A percentile compares a stretch with the other conserved stretches of the same genome.
These are phyloP conservation scores for Firmiana major DNA, from an alignment of 345 rosid genomes.

Conservation along the genomic window DNA sequence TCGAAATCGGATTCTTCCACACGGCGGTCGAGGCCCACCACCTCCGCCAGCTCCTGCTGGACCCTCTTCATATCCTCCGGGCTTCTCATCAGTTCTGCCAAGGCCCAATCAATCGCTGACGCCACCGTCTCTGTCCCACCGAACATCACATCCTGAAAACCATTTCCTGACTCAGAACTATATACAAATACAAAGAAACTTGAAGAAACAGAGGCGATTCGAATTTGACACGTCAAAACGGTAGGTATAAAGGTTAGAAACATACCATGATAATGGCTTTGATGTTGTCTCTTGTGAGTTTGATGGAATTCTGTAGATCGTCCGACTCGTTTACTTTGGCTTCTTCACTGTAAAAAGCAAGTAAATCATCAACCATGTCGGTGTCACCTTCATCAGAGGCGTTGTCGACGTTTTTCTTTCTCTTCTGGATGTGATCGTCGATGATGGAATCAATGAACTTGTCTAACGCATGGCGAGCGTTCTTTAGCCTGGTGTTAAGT, in stretches of 20 bases:
- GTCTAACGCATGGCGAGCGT: constrained; percentile 69
- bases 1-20: constrained; percentile 77
- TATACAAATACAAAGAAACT: too few species aligned
- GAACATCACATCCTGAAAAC: constrained; percentile 84
- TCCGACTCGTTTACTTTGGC: constrained; percentile 48
- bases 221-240: too few species aligned
- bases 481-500: constrained; percentile 44
- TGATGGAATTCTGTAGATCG: constrained; percentile 57
- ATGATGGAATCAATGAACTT: constrained; percentile 71
- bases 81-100: constrained; percentile 70
- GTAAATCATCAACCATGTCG: constrained; percentile 91
- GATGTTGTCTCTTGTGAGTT: constrained; percentile 67
- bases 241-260: too few species aligned
- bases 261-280: constrained; percentile 92
- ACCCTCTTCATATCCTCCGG: constrained; percentile 60
- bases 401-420: not conserved
- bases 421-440: constrained; percentile 67
- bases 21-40: constrained; percentile 68
- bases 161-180: not conserved
- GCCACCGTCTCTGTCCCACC: constrained; percentile 98
- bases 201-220: too few species aligned
- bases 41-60: constrained; percentile 69
- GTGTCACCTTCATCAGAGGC: constrained; percentile 32
- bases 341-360: constrained; percentile 69
- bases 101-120: constrained; percentile 88